Conservation (phyloP, 345 rosid species). For the Pseudoturritis turrita region DNA sequence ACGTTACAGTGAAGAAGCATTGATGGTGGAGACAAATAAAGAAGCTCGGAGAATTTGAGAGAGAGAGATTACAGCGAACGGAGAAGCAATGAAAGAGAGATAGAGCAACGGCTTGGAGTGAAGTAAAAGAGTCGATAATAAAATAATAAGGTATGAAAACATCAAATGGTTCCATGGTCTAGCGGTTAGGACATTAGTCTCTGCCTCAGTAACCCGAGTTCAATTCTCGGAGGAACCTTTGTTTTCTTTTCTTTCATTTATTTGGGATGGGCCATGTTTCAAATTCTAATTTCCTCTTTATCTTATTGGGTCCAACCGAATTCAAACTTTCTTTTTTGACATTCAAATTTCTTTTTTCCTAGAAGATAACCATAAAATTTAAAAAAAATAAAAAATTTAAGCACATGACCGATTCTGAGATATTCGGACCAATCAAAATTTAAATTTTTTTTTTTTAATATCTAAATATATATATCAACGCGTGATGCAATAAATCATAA, state of each 20-base stretch:
- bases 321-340: too few relatives aligned
- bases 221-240: constrained; percentile 83
- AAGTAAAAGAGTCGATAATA: rapidly evolving
- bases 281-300: too few relatives aligned
- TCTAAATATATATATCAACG: too few relatives aligned
- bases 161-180: constrained; percentile 60
- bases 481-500: too few relatives aligned
- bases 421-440: too few relatives aligned
- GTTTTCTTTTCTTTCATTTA: not conserved
- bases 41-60: constrained; percentile 7
- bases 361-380: too few relatives aligned
- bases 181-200: constrained; percentile 92
- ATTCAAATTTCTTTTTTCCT: too few relatives aligned
- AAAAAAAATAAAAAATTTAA: too few relatives aligned
- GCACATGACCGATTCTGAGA: too few relatives aligned
- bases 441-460: too few relatives aligned
- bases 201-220: constrained; percentile 96
- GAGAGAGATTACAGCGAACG: not conserved
- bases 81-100: not conserved
- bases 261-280: not conserved
- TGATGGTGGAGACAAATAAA: constrained; percentile 14
- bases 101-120: not conserved
- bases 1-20: constrained; percentile 25
- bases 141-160: rapidly evolving
- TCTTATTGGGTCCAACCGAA: too few relatives aligned